These are phyloP conservation scores for Priceomyces fermenticarens DNA, from an alignment of 805 yeast species.

Conservation along the genomic window DNA sequence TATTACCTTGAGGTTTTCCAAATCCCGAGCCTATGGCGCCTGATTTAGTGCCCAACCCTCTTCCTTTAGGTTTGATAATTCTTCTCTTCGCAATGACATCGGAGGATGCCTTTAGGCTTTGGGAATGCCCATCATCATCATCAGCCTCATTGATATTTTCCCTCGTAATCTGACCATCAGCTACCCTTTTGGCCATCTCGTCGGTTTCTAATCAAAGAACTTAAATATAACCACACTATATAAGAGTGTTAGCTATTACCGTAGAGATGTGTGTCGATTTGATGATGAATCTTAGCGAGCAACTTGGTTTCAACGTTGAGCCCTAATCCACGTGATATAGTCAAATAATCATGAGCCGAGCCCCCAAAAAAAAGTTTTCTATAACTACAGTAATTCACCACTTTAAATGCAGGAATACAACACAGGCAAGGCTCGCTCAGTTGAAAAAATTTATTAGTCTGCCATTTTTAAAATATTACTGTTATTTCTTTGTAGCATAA, in stretches of 20 bases:
- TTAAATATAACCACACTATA: neutral
- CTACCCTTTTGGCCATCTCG: conserved; percentile 65
- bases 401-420: conserved; percentile 1
- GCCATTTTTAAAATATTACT: neutral
- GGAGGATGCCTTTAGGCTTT: conserved; percentile 50
- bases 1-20: too few species aligned
- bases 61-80: conserved; percentile 58
- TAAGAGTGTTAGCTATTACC: neutral
- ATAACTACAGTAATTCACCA: neutral
- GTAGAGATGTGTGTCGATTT: too few species aligned
- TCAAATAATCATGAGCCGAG: conserved; percentile 2
- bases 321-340: conserved; percentile 1
- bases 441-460: conserved; percentile 3
- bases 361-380: neutral
- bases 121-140: conserved; percentile 35
- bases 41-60: conserved; percentile 4
- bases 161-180: conserved; percentile 60
- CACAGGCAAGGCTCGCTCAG: neutral
- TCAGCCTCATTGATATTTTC: conserved; percentile 31
- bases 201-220: neutral
- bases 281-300: too few species aligned
- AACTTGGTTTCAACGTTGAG: neutral
- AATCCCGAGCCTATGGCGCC: neutral
- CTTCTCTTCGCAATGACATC: conserved; percentile 66
- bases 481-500: conserved; percentile 4